Evolutionary conservation across 495 filamentous ascomycete species (phyloP), one percentile per base, ranked within the genome.

Genomic region (Apodospora peruviana): DNA sequence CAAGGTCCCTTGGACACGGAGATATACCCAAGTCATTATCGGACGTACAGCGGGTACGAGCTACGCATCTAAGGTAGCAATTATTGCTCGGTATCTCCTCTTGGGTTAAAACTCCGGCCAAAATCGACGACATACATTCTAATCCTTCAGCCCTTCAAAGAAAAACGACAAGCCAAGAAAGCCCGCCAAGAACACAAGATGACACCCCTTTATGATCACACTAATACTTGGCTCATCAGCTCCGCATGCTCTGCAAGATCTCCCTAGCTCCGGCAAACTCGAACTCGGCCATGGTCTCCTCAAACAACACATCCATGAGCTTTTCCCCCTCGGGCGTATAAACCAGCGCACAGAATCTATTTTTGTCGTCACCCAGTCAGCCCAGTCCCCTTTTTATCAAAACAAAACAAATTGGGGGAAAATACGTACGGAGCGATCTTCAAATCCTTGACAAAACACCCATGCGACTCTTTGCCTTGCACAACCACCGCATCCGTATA

Each of bases 221-320:
- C n/a, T n/a, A n/a, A n/a, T n/a, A n/a, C n/a, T n/a, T n/a, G n/a
- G n/a, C n/a, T n/a, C n/a, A n/a, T n/a, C n/a, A n/a, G n/a, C n/a
- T n/a, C 36, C 40, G 44, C 24, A 52, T 10, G 2, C 27, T 18
- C 12, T 52, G n/a, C 37, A 52, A 29, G 24, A 52, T 42, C 14
- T 43, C 27, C 16, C 24, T 42, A 8, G 41, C 27, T 7, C 50
- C 50, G 2, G 50, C 50, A 47, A 52, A 52, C 5, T 32, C 20
- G 4, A 47, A 36, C 38, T 52, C 50, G 2, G 37, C 50, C 38
- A 52, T 29, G 16, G 50, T 52, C 38, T 52, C 50, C 2, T 52
- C 44, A 43, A 43, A 52, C 27, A 52, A 23, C n/a, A 4, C 43
- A 22, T 52, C 44, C 38, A 52, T 39, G n/a, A 40, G 14, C 27